Evolutionary conservation across 2,329 filamentous ascomycete genomes (phyloP), one percentile per base, ranked within the genome.

Genomic region (Sporothrix luriei): DNA sequence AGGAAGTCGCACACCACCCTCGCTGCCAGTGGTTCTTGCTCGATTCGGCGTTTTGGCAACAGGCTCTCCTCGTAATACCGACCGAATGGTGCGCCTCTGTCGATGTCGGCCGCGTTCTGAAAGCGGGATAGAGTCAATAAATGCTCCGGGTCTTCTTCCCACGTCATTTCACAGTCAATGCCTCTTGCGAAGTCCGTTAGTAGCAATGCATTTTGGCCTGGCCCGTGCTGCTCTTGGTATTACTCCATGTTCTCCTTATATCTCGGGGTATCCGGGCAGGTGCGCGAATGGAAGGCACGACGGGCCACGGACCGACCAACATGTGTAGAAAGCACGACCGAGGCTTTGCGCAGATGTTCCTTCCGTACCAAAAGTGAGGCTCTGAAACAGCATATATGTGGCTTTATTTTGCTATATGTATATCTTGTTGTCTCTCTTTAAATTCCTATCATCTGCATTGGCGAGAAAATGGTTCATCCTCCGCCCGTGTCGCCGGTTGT

Each of bases 351-450:
- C 21, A 29, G 21, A 9, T 29, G 33, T 48, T 48, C 61, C 24
- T 49, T 64, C 43, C 61, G 26, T 14, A 7, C 10, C 59, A 19
- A 21, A 68, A n/a, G 38, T 59, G 66, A 57, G 66, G 66, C 66
- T 52, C 66, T 68, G 66, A 55, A 66, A 54, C 64, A 52, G 33
- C 54, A 57, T 21, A 57, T 57, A 24, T 57, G 65, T 67, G 66
- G 66, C 51, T 68, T 57, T 16, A 16, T 21, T 66, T 43, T 19
- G 7, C 14, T 54, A 16, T 21, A 38, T 26, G 14, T 26, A 11
- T 2, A 11, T 64, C 26, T n/a, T 16, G 24, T 29, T 19, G 26
- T 26, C 26, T 3, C 43, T 29, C 21, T 24, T 38, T 4, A 19
- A 38, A 11, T 29, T 43, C 24, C 26, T 13, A 26, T 40, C 16